These are phyloP conservation scores for Yamadazyma insecticola DNA, from an alignment of 805 yeast species.

Conservation along the genomic window DNA sequence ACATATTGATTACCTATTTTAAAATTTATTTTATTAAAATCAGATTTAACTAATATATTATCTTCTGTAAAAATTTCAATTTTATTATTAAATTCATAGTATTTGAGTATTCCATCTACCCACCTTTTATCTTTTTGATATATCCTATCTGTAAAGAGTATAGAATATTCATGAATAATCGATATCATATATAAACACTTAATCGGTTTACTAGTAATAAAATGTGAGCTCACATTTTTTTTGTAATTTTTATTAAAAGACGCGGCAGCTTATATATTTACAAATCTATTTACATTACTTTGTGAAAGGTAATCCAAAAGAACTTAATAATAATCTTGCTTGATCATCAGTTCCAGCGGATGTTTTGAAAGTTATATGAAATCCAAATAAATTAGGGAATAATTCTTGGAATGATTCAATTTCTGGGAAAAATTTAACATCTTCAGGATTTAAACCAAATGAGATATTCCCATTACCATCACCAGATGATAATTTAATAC, in stretches of 20 bases:
- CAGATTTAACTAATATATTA: constrained; percentile 28
- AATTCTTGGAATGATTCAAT: constrained; percentile 84
- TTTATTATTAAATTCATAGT: constrained; percentile 46
- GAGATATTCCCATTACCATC: constrained; percentile 83
- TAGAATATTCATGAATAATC: constrained; percentile 41
- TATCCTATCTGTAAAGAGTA: constrained; percentile 43
- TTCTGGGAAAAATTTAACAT: constrained; percentile 85
- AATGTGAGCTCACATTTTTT: too few relatives aligned
- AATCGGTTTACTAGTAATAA: too few relatives aligned
- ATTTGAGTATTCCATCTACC: constrained; percentile 47
- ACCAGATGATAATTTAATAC: constrained; percentile 72
- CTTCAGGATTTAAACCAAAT: constrained; percentile 76
- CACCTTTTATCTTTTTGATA: constrained; percentile 45
- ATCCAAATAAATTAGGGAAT: constrained; percentile 83
- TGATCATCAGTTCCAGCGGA: constrained; percentile 86
- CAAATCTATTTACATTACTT: constrained; percentile 6
- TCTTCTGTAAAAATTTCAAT: constrained; percentile 38
- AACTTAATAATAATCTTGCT: constrained; percentile 80
- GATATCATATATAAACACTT: constrained; percentile 13
- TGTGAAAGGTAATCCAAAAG: constrained; percentile 74
- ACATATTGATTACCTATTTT: constrained; percentile 8
- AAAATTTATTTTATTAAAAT: constrained; percentile 19
- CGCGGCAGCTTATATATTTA: neutral
- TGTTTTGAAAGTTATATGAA: constrained; percentile 81
- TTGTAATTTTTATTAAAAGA: constrained; percentile 1